phyloP scores from a whole-genome alignment of 2,329 filamentous ascomycete genomes.

The Fusarium miscanthi region DNA sequence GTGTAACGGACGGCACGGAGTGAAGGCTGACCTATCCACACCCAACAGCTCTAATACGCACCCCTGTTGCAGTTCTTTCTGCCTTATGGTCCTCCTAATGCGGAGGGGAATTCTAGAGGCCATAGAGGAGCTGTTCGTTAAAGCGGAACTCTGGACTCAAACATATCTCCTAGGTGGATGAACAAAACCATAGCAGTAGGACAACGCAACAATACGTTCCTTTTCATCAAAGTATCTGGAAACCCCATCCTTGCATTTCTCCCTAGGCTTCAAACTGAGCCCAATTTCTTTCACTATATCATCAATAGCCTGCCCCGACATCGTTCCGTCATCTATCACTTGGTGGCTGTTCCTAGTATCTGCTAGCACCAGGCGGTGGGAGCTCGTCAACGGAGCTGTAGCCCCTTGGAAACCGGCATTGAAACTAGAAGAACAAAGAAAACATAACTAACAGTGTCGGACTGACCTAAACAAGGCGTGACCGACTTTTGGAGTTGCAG shows the following conservation, averaged over 20 bases:
- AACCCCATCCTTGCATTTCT: slow-evolving; percentile 27
- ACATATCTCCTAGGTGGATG: slow-evolving; percentile 24
- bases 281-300: slow-evolving; percentile 10
- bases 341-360: slow-evolving; percentile 42
- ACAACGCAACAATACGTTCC: slow-evolving; percentile 33
- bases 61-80: slow-evolving; percentile 36
- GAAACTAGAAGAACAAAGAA: slow-evolving; percentile 41
- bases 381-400: slow-evolving; percentile 35
- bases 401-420: slow-evolving; percentile 30
- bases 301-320: slow-evolving; percentile 13
- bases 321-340: slow-evolving; percentile 45
- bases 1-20: slow-evolving; percentile 42
- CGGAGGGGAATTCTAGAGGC: slow-evolving; percentile 35
- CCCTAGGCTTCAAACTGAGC: slow-evolving; percentile 28
- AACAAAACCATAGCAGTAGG: slow-evolving; percentile 37
- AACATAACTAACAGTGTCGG: slow-evolving; percentile 21
- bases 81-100: slow-evolving; percentile 33
- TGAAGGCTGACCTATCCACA: slow-evolving; percentile 29
- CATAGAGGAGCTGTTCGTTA: slow-evolving; percentile 42
- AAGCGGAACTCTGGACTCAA: slow-evolving; percentile 36
- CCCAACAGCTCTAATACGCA: slow-evolving; percentile 31
- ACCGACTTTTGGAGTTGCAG: slow-evolving; percentile 42
- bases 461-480: slow-evolving; percentile 30
- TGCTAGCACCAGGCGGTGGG: slow-evolving; percentile 42
- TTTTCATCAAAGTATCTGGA: slow-evolving; percentile 33